A percentile compares a stretch with the other conserved stretches of the same genome.
These are phyloP conservation scores for Neurospora intermedia DNA, from an alignment of 495 filamentous ascomycete species.

Conservation along the genomic window DNA sequence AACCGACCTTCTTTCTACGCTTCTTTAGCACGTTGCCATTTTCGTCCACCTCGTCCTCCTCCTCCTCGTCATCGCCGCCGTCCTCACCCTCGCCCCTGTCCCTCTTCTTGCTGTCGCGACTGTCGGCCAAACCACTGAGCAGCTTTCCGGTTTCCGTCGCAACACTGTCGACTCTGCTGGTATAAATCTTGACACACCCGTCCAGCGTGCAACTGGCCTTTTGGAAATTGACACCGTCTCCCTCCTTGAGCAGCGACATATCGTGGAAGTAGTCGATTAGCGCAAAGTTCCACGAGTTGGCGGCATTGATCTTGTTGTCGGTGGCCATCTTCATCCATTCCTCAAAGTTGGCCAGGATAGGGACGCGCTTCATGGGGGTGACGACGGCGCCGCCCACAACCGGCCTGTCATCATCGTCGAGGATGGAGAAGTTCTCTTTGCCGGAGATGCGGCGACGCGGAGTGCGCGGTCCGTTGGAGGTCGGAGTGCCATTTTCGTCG, in stretches of 20 bases:
- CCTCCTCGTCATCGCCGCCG: conserved; percentile 49
- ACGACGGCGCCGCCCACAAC: conserved; percentile 58
- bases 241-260: conserved; percentile 94
- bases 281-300: conserved; percentile 98
- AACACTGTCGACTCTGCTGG: conserved; percentile 94
- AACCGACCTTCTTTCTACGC: conserved; percentile 52
- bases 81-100: conserved; percentile 44
- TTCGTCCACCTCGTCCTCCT: conserved; percentile 71
- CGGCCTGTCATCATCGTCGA: conserved; percentile 46
- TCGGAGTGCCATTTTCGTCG: conserved; percentile 45
- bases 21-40: conserved; percentile 66
- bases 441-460: conserved; percentile 35
- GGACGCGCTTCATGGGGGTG: conserved; percentile 93
- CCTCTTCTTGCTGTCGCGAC: conserved; percentile 64
- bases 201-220: conserved; percentile 97
- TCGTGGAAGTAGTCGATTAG: conserved; percentile 99
- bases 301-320: conserved; percentile 99
- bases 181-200: conserved; percentile 99
- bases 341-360: conserved; percentile 94
- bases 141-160: conserved; percentile 95
- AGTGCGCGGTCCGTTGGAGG: conserved; percentile 47
- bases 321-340: conserved; percentile 99
- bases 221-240: conserved; percentile 96
- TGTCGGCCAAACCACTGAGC: conserved; percentile 88
- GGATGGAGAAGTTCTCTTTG: conserved; percentile 41